Conservation (phyloP, 2,329 filamentous ascomycete genomes). For the Magnaporthiopsis incrustans region DNA sequence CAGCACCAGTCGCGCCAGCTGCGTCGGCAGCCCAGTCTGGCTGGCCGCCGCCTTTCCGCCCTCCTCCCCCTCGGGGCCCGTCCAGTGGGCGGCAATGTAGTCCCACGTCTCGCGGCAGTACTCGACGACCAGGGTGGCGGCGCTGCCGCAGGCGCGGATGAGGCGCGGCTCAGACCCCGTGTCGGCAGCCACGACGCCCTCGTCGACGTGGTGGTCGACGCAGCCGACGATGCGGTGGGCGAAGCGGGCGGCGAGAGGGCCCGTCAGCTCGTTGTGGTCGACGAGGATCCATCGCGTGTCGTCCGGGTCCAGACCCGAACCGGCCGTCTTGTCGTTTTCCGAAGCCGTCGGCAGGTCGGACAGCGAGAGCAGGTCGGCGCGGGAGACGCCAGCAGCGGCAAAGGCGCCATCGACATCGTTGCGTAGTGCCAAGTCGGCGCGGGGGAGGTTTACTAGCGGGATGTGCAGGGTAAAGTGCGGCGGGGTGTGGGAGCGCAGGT, state of each 20-base stretch:
- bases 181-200: conserved; percentile 41
- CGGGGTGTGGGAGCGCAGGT: conserved; percentile 55
- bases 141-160: conserved; percentile 62
- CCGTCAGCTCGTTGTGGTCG: conserved; percentile 70
- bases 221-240: conserved; percentile 51
- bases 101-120: conserved; percentile 53
- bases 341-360: conserved; percentile 33
- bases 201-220: conserved; percentile 75
- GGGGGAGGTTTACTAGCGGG: conserved; percentile 64
- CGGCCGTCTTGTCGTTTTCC: conserved; percentile 13
- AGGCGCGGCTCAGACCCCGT: conserved; percentile 46
- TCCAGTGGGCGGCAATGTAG: conserved; percentile 29
- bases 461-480: conserved; percentile 51
- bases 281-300: conserved; percentile 66
- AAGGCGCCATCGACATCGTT: conserved; percentile 65
- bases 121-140: conserved; percentile 60
- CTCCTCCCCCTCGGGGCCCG: conserved; percentile 25
- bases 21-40: conserved; percentile 22
- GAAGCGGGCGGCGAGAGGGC: conserved; percentile 40
- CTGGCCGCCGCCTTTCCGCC: conserved; percentile 28
- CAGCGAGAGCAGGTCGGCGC: conserved; percentile 56
- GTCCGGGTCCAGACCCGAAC: conserved; percentile 32
- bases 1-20: conserved; percentile 59
- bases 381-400: conserved; percentile 46
- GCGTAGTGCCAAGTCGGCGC: conserved; percentile 60